phyloP scores from a whole-genome alignment of 148 eudicot species.

The Vaccinium darrowii region DNA sequence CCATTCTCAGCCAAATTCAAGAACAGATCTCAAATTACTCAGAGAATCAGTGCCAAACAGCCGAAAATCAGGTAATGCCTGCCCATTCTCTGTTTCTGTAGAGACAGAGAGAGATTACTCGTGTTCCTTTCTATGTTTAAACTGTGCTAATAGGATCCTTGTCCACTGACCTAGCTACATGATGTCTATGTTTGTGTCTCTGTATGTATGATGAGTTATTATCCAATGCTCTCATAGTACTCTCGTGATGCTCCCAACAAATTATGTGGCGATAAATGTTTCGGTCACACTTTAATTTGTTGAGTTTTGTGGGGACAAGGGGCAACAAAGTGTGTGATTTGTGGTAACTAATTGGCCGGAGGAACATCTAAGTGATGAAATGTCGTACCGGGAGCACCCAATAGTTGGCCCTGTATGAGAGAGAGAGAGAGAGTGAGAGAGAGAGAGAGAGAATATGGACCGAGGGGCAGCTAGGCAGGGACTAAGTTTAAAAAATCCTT shows the following conservation, averaged over 20 bases:
- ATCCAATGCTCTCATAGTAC: not conserved
- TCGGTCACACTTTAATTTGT: not conserved
- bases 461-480: not conserved
- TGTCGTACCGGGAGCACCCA: too few species aligned
- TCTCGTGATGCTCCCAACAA: not conserved
- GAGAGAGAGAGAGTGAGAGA: not conserved
- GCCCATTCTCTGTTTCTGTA: not conserved
- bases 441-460: not conserved
- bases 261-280: not conserved
- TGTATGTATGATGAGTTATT: not conserved
- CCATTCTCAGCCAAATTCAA: not conserved
- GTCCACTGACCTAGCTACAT: not conserved
- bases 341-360: not conserved
- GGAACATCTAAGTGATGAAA: not conserved
- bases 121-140: not conserved
- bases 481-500: not conserved
- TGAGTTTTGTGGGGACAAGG: not conserved
- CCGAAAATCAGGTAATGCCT: not conserved
- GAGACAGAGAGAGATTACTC: not conserved
- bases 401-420: not conserved
- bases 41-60: not conserved
- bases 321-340: not conserved
- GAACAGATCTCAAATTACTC: not conserved
- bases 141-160: not conserved
- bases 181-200: not conserved